Conservation (phyloP, 2,329 filamentous ascomycete species). For the Nothopassalora personata region DNA sequence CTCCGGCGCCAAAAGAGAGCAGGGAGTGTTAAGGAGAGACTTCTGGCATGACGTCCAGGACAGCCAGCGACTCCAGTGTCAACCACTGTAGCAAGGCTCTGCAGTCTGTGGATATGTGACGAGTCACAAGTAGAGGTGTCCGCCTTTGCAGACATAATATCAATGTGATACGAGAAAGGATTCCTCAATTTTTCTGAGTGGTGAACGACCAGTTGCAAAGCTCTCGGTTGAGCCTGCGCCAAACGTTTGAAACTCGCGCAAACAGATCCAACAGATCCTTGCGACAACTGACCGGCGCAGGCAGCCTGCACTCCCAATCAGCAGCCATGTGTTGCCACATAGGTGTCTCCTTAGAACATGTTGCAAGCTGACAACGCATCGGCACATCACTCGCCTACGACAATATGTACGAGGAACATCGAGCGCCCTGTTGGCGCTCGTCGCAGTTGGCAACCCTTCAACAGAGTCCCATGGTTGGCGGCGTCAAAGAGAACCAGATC, state of each 20-base stretch:
- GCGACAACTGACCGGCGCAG: not conserved
- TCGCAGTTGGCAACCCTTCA: not conserved
- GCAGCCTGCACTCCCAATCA: not conserved
- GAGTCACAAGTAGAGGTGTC: not conserved
- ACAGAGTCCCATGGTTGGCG: not conserved
- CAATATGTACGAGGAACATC: not conserved
- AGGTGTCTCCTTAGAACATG: not conserved
- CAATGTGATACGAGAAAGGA: not conserved
- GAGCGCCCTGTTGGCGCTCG: not conserved
- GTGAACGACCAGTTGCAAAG: not conserved
- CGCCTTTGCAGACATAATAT: not conserved
- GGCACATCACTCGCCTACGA: not conserved
- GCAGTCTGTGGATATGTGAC: not conserved
- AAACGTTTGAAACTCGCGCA: not conserved
- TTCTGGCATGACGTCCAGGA: not conserved
- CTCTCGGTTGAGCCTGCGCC: not conserved
- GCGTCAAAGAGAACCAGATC: not conserved
- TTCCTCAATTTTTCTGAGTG: not conserved
- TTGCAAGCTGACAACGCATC: not conserved
- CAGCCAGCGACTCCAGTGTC: not conserved
- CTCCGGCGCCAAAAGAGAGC: no score
- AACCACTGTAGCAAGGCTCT: not conserved
- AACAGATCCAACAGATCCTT: not conserved
- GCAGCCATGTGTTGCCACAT: constrained; percentile 3
- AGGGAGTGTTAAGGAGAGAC: not conserved